phyloP scores from a whole-genome alignment of 1,139 yeast species.

The Candida anutae region DNA sequence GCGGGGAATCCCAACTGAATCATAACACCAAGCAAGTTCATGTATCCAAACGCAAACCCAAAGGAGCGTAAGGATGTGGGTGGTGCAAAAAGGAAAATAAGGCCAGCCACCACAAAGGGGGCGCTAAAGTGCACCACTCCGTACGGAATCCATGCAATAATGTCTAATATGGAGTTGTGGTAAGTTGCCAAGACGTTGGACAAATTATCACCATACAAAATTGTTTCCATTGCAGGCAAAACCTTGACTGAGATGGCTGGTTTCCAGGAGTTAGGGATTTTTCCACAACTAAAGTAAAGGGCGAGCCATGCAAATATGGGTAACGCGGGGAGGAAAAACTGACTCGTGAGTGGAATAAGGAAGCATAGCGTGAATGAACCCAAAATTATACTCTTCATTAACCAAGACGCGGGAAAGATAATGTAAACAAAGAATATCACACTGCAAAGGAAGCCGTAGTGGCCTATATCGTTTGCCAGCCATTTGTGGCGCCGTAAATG shows the following conservation, averaged over 20 bases:
- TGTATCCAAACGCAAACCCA: slow-evolving; percentile 95
- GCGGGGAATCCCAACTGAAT: slow-evolving; percentile 83
- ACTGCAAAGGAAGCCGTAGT: slow-evolving; percentile 42
- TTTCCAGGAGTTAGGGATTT: slow-evolving; percentile 69
- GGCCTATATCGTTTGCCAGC: slow-evolving; percentile 38
- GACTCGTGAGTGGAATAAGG: slow-evolving; percentile 66
- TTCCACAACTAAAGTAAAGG: slow-evolving; percentile 71
- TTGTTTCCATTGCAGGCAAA: slow-evolving; percentile 90
- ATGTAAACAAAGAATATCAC: slow-evolving; percentile 47
- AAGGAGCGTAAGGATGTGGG: slow-evolving; percentile 82
- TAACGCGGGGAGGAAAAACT: slow-evolving; percentile 77
- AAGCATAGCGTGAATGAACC: slow-evolving; percentile 33
- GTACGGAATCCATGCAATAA: slow-evolving; percentile 93
- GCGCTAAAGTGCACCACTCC: slow-evolving; percentile 85
- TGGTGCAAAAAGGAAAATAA: slow-evolving; percentile 83
- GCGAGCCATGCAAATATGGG: slow-evolving; percentile 89
- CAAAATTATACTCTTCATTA: slow-evolving; percentile 38
- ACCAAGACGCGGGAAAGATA: slow-evolving; percentile 44
- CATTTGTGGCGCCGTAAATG: slow-evolving; percentile 45
- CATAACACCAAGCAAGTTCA: slow-evolving; percentile 80
- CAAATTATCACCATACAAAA: slow-evolving; percentile 87
- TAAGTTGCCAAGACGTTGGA: slow-evolving; percentile 78
- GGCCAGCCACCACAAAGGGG: slow-evolving; percentile 79
- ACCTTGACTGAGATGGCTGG: slow-evolving; percentile 89
- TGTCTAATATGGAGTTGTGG: slow-evolving; percentile 60